Evolutionary conservation across 2,329 filamentous ascomycete genomes (phyloP).

Genomic region (Pseudomassariella vexata): DNA sequence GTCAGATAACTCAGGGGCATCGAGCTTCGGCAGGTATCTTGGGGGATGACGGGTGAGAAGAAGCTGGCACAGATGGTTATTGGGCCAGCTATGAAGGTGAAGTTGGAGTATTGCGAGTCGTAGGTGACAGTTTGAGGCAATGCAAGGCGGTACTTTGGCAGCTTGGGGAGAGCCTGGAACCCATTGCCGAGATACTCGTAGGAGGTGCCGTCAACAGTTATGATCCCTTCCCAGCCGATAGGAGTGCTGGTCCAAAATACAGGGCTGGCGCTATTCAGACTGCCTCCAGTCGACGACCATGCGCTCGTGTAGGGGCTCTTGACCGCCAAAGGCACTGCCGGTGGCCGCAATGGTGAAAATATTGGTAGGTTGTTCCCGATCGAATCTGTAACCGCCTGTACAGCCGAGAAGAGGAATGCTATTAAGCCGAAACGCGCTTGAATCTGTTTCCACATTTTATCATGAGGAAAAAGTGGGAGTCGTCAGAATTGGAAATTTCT

Average conservation of each 20-base stretch:
- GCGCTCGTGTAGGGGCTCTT: constrained; percentile 53
- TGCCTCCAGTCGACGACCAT: constrained; percentile 58
- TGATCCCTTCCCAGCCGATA: constrained; percentile 43
- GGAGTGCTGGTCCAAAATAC: constrained; percentile 66
- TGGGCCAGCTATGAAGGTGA: constrained; percentile 31
- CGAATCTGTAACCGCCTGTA: too few species aligned
- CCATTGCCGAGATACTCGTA: constrained; percentile 41
- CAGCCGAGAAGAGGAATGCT: too few species aligned
- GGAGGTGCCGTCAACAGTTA: constrained; percentile 31
- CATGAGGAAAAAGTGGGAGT: too few species aligned
- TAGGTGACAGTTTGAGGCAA: constrained; percentile 34
- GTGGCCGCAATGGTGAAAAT: constrained; percentile 46
- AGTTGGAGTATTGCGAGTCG: constrained; percentile 40
- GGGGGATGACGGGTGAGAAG: constrained; percentile 72
- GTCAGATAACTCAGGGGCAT: constrained; percentile 75
- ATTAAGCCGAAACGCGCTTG: too few species aligned
- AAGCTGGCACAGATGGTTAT: constrained; percentile 42
- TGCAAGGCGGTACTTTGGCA: constrained; percentile 26
- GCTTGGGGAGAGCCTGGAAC: constrained; percentile 30
- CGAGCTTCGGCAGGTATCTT: constrained; percentile 70
- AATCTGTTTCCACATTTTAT: too few species aligned
- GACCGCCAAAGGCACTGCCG: constrained; percentile 50
- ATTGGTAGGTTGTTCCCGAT: constrained; percentile 9
- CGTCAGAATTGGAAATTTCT: too few species aligned
- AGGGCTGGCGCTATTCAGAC: constrained; percentile 69